Conservation (phyloP, 2,329 filamentous ascomycete genomes). For the Colletotrichum sp. region DNA sequence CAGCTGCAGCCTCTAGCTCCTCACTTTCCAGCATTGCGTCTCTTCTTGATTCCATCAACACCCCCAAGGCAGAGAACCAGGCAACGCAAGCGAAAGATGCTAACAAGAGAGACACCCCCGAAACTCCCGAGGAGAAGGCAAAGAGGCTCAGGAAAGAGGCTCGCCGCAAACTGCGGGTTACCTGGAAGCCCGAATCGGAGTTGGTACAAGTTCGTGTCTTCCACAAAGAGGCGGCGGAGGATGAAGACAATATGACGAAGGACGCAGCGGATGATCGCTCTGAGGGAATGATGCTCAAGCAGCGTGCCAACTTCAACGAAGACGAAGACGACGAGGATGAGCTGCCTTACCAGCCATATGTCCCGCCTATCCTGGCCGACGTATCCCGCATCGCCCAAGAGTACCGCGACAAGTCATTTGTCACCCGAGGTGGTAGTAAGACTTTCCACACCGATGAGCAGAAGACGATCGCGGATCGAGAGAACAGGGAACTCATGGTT, state of each 20-base stretch:
- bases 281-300: slow-evolving; percentile 73
- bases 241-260: slow-evolving; percentile 71
- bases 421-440: slow-evolving; percentile 58
- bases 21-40: slow-evolving; percentile 57
- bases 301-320: slow-evolving; percentile 50
- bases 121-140: slow-evolving; percentile 71
- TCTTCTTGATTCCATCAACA: slow-evolving; percentile 56
- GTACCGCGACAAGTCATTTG: slow-evolving; percentile 52
- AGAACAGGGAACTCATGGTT: slow-evolving; percentile 66
- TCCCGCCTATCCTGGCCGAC: slow-evolving; percentile 51
- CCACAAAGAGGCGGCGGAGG: slow-evolving; percentile 74
- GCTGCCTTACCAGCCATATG: slow-evolving; percentile 57
- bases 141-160: slow-evolving; percentile 76
- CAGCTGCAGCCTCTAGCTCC: slow-evolving; percentile 36
- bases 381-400: slow-evolving; percentile 52
- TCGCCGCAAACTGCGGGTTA: slow-evolving; percentile 72
- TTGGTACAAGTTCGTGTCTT: slow-evolving; percentile 73
- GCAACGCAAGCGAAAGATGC: slow-evolving; percentile 55
- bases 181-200: slow-evolving; percentile 71
- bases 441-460: slow-evolving; percentile 61
- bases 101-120: slow-evolving; percentile 48
- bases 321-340: slow-evolving; percentile 65
- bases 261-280: slow-evolving; percentile 76
- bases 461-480: slow-evolving; percentile 59
- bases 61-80: slow-evolving; percentile 50